Evolutionary conservation across 169 alveolate species (phyloP), one percentile per base, ranked within the genome.

Genomic region (Plasmodium sp.): DNA sequence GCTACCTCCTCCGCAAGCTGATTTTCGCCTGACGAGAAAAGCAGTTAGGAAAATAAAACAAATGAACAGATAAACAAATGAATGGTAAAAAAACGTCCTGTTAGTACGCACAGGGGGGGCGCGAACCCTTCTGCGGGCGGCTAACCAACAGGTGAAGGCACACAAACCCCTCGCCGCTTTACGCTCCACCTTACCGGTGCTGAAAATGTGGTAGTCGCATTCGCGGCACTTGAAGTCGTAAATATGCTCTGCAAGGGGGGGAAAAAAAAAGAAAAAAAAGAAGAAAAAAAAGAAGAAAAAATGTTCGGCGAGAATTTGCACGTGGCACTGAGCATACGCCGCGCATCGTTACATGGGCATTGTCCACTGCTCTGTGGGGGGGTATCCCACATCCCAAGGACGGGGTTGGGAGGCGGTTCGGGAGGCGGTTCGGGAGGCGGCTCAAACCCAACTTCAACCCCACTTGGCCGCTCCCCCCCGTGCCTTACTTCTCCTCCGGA

Each of bases 171-270:
- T 16, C 27, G 0, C 3, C 12, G 9, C 34, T n/a, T n/a, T 48
- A 48, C 34, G 36, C 0, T 27, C 27, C 14, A 62, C 7, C 45
- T 18, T 88, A 88, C 94, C 51, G 62, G 94, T 62, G 56, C 81
- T 80, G 51, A 88, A 88, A 79, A 88, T 79, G 41, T 88, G 88
- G 10, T 88, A 88, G 31, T 67, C 67, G 81, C 94, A 88, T 22
- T 88, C 48, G 9, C 18, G 81, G 18, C 94, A 88, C 73, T 88
- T 88, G 74, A 88, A 88, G 33, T 88, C 73, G 72, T 43, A 88
- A 88, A 79, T 36, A 22, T 88, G 80, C 51, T 73, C 94, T 88
- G 73, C n/a, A 45, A 45, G 33, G 48, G 31, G 34, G 34, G 31
- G 54, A 2, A 10, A 1, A 0, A n/a, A 33, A 33, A 31, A 3